Evolutionary conservation across 2,329 filamentous ascomycete genomes (phyloP), one percentile per base, ranked within the genome.

Genomic region (Hypocreales sp.): DNA sequence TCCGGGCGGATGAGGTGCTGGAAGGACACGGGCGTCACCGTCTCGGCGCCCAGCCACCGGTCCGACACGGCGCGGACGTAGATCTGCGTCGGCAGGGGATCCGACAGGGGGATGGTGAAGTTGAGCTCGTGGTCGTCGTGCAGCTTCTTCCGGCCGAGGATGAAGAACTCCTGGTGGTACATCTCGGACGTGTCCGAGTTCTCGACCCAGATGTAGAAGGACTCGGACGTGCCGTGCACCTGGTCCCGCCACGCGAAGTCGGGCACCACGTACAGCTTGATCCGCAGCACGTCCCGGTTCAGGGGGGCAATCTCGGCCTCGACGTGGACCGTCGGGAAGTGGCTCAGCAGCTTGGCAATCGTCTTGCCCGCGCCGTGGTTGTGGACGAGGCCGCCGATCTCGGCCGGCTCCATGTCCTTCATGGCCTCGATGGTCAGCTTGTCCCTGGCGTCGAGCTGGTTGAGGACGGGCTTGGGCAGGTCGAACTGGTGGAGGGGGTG

Each of bases 181-280:
- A 98, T 95, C 51, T 95, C 86, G 0, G 83, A 86, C 0, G 86
- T 94, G 42, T 95, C 90, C 0, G 87, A 94, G 47, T 95, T 93
- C 51, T 98, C 90, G 4, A 98, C 87, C 92, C 90, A 98, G 31
- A 98, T 79, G 69, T 92, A 98, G 56, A 92, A 98, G 4, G 87
- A 87, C 45, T 98, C 90, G 0, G 87, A 94, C 3, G 76, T 83
- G 12, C 92, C 92, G 45, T 98, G 86, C 32, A 93, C 71, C 25
- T 80, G 75, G 39, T 95, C 87, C 40, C 93, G 92, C 90, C 90
- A 98, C 20, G 64, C 64, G 46, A 98, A 98, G 27, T 95, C 86
- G 0, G 90, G 83, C 2, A 77, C 82, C 12, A 98, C 66, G 40
- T 66, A 81, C 1, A 98, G 68, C 44, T 79, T 78, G 44, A 98